Conservation (phyloP, 495 filamentous ascomycete genomes). For the Penicillium waksmanii region DNA sequence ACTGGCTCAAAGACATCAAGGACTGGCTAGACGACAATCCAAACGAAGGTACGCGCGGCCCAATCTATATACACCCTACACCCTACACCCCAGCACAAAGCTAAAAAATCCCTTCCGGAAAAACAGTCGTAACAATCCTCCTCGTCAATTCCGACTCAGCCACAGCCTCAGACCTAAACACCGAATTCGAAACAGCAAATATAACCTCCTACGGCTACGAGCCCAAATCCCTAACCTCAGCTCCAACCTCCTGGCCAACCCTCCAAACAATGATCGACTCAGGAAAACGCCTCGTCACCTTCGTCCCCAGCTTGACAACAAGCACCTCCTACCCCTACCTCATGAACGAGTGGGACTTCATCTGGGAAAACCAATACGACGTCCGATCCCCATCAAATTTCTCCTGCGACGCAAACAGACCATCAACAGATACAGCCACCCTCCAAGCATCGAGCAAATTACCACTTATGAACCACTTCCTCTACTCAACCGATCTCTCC, state of each 20-base stretch:
- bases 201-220: slow-evolving; percentile 65
- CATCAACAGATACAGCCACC: slow-evolving; percentile 45
- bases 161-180: slow-evolving; percentile 54
- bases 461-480: slow-evolving; percentile 75
- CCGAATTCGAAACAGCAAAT: slow-evolving; percentile 59
- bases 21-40: slow-evolving; percentile 69
- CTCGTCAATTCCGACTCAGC: slow-evolving; percentile 73
- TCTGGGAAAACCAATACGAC: slow-evolving; percentile 81
- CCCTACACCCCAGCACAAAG: not conserved
- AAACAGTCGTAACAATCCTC: slow-evolving; percentile 68
- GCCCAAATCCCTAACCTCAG: slow-evolving; percentile 47
- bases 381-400: slow-evolving; percentile 65
- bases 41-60: slow-evolving; percentile 56
- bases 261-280: slow-evolving; percentile 65
- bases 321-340: slow-evolving; percentile 63
- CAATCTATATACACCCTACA: not conserved
- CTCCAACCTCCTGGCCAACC: slow-evolving; percentile 65
- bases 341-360: slow-evolving; percentile 71
- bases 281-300: slow-evolving; percentile 67
- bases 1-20: slow-evolving; percentile 66
- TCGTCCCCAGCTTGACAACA: slow-evolving; percentile 58
- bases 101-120: not conserved
- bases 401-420: slow-evolving; percentile 67
- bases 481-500: slow-evolving; percentile 50
- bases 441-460: slow-evolving; percentile 48